These are phyloP conservation scores for Fallopia convolvulus DNA, from an alignment of 148 eudicot genomes.

Conservation along the genomic window DNA sequence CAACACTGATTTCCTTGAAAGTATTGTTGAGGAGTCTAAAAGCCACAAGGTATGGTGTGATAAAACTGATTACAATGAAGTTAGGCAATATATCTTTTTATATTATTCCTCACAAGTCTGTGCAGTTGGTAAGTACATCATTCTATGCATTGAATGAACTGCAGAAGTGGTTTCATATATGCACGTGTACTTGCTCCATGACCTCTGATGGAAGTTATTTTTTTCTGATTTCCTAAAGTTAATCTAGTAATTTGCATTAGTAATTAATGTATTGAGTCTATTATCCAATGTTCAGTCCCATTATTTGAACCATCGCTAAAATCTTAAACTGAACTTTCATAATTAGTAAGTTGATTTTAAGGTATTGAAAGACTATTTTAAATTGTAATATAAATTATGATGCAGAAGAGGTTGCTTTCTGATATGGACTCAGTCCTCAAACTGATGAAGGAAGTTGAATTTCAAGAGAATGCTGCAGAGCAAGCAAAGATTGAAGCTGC, in stretches of 20 bases:
- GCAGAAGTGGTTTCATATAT: neutral
- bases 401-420: conserved; percentile 55
- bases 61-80: neutral
- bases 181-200: neutral
- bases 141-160: conserved; percentile 1
- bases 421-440: conserved; percentile 52
- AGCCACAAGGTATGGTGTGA: conserved; percentile 51
- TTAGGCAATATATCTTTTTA: neutral
- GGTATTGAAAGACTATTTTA: neutral
- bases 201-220: neutral
- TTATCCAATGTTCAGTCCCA: neutral
- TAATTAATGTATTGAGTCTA: neutral
- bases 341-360: neutral
- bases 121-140: neutral
- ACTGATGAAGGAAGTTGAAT: conserved; percentile 71
- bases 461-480: conserved; percentile 55
- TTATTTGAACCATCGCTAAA: neutral
- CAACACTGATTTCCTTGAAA: conserved; percentile 49
- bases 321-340: neutral
- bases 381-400: neutral
- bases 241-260: neutral
- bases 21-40: conserved; percentile 56
- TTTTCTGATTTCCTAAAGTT: neutral
- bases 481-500: conserved; percentile 60
- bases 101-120: neutral